Evolutionary conservation across 2,329 filamentous ascomycete genomes (phyloP).

Genomic region (Colletotrichum cereale): DNA sequence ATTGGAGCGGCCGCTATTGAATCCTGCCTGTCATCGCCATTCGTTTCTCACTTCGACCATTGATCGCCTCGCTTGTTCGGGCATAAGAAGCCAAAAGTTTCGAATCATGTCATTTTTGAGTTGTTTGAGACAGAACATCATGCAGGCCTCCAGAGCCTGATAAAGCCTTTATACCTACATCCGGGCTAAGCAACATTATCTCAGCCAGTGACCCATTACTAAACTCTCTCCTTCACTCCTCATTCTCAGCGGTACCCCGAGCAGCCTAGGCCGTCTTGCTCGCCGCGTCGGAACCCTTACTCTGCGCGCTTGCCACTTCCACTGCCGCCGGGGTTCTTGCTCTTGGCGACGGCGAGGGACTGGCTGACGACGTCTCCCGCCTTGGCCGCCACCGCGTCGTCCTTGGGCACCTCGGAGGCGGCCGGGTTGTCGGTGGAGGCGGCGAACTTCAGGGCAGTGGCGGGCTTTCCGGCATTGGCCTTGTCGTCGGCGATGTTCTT

Average conservation of each 20-base stretch:
- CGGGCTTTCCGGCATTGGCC: slow-evolving; percentile 59
- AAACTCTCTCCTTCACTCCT: background rate
- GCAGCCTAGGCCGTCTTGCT: background rate
- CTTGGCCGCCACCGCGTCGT: slow-evolving; percentile 24
- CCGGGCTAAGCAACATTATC: background rate
- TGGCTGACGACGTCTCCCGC: slow-evolving; percentile 20
- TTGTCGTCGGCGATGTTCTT: slow-evolving; percentile 65
- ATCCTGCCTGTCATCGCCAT: background rate
- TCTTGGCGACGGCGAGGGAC: slow-evolving; percentile 11
- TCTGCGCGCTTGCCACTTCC: background rate
- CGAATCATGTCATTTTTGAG: background rate
- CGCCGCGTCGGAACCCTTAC: background rate
- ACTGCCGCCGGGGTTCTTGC: slow-evolving; percentile 2
- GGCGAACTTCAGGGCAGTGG: slow-evolving; percentile 47
- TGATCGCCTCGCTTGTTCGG: background rate
- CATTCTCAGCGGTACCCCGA: background rate
- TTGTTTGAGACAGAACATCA: background rate
- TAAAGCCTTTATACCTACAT: background rate
- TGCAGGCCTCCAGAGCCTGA: background rate
- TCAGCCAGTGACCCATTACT: background rate
- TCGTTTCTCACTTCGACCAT: background rate
- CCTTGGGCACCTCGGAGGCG: slow-evolving; percentile 31
- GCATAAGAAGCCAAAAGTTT: background rate
- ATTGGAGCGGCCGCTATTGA: background rate
- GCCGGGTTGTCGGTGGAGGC: slow-evolving; percentile 39